These are phyloP conservation scores for Komagataella populi DNA, from an alignment of 805 yeast genomes.

Conservation along the genomic window DNA sequence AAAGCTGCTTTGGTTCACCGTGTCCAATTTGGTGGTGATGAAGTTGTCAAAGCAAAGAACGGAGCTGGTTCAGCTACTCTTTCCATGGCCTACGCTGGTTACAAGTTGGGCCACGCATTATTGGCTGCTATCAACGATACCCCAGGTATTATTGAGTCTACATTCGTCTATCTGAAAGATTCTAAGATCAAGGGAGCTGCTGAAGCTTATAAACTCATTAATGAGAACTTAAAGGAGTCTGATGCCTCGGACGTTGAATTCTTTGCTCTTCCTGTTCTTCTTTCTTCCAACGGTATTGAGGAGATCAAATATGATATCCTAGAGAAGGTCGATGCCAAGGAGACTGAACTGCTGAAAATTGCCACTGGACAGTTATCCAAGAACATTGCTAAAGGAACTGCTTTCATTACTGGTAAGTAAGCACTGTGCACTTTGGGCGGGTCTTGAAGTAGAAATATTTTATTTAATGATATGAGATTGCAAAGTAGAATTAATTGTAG, in stretches of 20 bases:
- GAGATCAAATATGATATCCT: conserved; percentile 42
- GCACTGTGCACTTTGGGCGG: not conserved
- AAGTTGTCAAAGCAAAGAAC: conserved; percentile 85
- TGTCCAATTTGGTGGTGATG: conserved; percentile 94
- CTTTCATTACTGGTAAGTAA: conserved; percentile 21
- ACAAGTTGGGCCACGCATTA: conserved; percentile 52
- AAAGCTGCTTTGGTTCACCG: conserved; percentile 58
- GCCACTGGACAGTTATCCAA: conserved; percentile 39
- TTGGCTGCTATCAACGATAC: conserved; percentile 54
- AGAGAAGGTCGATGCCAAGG: conserved; percentile 32
- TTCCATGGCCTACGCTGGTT: conserved; percentile 91
- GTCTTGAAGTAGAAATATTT: not conserved
- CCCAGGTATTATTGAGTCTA: conserved; percentile 40
- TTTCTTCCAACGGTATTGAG: conserved; percentile 40
- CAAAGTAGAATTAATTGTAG: not conserved
- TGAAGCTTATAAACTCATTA: conserved; percentile 28
- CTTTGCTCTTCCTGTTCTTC: conserved; percentile 51
- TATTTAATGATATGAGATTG: conserved; percentile 2
- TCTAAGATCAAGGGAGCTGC: conserved; percentile 32
- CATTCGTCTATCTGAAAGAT: conserved; percentile 43
- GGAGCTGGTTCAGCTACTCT: conserved; percentile 92
- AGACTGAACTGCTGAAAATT: conserved; percentile 37
- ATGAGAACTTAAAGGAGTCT: conserved; percentile 20
- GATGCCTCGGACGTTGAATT: conserved; percentile 19
- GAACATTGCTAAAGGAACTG: conserved; percentile 47